These are phyloP conservation scores for Actinomortierella ambigua DNA, from an alignment of 371 early-diverging fungal species.

Conservation along the genomic window DNA sequence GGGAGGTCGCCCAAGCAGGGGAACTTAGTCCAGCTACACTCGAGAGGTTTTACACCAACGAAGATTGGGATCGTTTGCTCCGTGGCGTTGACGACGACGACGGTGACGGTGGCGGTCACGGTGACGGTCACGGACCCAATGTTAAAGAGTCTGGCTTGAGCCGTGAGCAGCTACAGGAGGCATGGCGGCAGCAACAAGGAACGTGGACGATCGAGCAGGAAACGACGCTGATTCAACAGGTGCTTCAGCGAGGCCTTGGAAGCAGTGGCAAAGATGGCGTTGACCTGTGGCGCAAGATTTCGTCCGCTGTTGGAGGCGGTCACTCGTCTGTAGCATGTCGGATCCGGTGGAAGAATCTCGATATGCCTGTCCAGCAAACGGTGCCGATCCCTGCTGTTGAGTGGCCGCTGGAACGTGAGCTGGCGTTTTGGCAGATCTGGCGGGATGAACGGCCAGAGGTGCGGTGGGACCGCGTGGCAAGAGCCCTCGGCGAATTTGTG, in stretches of 20 bases:
- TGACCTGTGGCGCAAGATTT: constrained; percentile 16
- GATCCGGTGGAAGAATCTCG: constrained; percentile 30
- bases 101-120: no score
- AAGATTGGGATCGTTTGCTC: constrained; percentile 1
- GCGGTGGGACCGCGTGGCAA: constrained; percentile 20
- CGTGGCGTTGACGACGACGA: no score
- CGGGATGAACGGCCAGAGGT: neutral
- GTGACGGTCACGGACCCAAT: no score
- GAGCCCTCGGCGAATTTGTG: constrained; percentile 6
- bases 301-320: constrained; percentile 2
- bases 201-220: constrained; percentile 27
- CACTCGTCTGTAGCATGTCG: constrained; percentile 25
- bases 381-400: constrained; percentile 8
- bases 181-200: neutral
- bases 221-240: constrained; percentile 27
- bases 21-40: neutral
- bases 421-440: constrained; percentile 28
- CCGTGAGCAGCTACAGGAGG: no score
- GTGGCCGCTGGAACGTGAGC: constrained; percentile 5
- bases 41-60: neutral
- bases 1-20: no score
- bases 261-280: no score
- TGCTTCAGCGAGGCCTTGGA: constrained; percentile 16
- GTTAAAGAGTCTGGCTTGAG: no score
- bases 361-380: constrained; percentile 26